A percentile compares a stretch with the other conserved stretches of the same genome.
Evolutionary conservation across 1,284 basidiomycete genomes (phyloP).

Genomic region (Trichosporon sp.): DNA sequence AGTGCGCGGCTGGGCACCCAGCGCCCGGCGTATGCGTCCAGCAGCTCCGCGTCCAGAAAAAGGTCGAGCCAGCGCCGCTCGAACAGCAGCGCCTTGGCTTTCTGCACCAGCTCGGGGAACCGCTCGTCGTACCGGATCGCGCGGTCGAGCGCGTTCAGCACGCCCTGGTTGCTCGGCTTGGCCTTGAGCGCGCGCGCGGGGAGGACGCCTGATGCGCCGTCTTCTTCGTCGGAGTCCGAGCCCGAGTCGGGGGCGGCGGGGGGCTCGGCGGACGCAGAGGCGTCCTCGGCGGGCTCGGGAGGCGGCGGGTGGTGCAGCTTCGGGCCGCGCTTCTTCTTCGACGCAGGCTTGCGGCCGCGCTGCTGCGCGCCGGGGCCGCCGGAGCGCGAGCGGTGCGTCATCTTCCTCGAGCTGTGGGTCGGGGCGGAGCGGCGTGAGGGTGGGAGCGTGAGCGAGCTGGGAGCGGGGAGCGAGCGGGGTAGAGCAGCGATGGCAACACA

Average conservation of each 20-base stretch:
- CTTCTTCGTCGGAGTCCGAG: neutral
- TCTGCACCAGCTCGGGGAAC: slow-evolving; percentile 37
- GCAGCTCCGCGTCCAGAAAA: slow-evolving; percentile 34
- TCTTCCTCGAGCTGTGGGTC: slow-evolving; percentile 10
- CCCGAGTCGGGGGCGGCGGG: neutral
- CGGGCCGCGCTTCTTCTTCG: slow-evolving; percentile 1
- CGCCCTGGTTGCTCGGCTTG: slow-evolving; percentile 30
- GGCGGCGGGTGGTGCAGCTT: slow-evolving; percentile 36
- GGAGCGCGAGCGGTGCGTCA: slow-evolving; percentile 42
- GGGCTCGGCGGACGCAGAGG: too few relatives aligned
- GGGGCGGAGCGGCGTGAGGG: neutral
- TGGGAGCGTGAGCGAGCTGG: too few relatives aligned
- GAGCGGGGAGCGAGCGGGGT: too few relatives aligned
- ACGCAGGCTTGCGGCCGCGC: neutral
- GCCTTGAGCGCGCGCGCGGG: slow-evolving; percentile 18
- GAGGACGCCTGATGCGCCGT: neutral
- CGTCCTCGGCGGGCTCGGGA: neutral
- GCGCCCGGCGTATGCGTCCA: slow-evolving; percentile 49
- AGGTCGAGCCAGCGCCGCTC: slow-evolving; percentile 48
- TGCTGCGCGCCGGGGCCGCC: slow-evolving; percentile 26
- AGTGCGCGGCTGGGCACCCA: slow-evolving; percentile 51
- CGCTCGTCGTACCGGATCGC: slow-evolving; percentile 19
- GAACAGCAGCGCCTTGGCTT: slow-evolving; percentile 43
- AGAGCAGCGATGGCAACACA: too few relatives aligned
- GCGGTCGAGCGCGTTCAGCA: slow-evolving; percentile 34